These are phyloP conservation scores for Zizania latifolia DNA, from an alignment of 176 grass and related monocot species.

Conservation along the genomic window DNA sequence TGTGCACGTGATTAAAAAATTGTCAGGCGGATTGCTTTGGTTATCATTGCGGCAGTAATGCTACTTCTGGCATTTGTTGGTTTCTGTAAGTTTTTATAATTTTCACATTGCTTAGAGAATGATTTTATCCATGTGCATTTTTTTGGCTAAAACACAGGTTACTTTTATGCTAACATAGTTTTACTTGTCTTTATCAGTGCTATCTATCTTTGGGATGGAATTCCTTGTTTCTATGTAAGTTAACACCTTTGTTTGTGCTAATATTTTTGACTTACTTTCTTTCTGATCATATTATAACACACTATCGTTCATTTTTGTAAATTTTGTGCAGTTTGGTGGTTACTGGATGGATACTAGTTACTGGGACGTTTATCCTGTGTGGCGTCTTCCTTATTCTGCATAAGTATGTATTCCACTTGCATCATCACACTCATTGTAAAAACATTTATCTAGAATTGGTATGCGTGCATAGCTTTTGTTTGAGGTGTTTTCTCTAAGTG, in stretches of 20 bases:
- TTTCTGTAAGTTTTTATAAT: constrained; percentile 55
- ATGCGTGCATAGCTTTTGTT: no score
- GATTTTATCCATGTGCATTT: background rate
- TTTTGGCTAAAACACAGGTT: constrained; percentile 1
- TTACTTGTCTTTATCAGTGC: constrained; percentile 48
- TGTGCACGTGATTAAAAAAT: constrained; percentile 7
- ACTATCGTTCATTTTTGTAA: background rate
- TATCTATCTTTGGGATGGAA: constrained; percentile 69
- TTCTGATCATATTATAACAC: background rate
- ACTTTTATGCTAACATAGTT: constrained; percentile 32
- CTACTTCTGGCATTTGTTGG: constrained; percentile 85
- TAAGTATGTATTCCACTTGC: constrained; percentile 55
- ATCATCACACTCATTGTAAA: background rate
- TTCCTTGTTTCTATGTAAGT: constrained; percentile 86
- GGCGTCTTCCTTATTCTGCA: constrained; percentile 89
- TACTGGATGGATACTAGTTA: constrained; percentile 88
- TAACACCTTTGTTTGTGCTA: constrained; percentile 7
- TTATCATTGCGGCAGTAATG: constrained; percentile 77
- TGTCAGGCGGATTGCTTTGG: constrained; percentile 65
- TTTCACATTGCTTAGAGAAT: background rate
- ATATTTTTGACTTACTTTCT: constrained; percentile 11
- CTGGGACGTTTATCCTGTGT: constrained; percentile 85
- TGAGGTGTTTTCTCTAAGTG: background rate
- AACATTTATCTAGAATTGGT: background rate
- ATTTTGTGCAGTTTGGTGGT: constrained; percentile 67